Evolutionary conservation across 768 basidiomycete species (phyloP), one percentile per base, ranked within the genome.

Genomic region (Trametes punicea): DNA sequence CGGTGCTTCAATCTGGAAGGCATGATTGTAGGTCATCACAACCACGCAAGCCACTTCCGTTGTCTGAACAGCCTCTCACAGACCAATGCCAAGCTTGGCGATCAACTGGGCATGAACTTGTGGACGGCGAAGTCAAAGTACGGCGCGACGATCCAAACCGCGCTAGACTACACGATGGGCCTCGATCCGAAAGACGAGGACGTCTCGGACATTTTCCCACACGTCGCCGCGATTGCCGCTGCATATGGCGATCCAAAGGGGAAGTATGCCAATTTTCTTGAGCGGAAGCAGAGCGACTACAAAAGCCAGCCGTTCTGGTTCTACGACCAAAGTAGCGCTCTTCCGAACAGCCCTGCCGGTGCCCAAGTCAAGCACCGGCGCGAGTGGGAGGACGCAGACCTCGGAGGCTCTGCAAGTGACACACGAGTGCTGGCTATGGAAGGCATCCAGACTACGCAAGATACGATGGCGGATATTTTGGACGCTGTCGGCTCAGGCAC

Each of bases 1-100:
- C 75, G 82, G 6, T 75, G 73, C 46, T 84, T 82, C 71, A 83
- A 83, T 60, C 66, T 83, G 8, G 81, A 82, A 56, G 83, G 81
- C 0, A 67, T 83, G 70, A 78, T 81, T 57, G 80, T 79, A 57
- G 74, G 79, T 65, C 34, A 10, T 21, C 21, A 25, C 2, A 11
- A 11, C 21, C 26, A 36, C 8, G 4, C n/a, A 21, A 11, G 31
- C 6, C n/a, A 23, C 21, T 15, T 21, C 36, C 10, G n/a, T 20
- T 29, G 26, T 6, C 46, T 31, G 23, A 50, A 16, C 7, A 6
- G 6, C 6, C 20, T 52, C 21, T 6, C 42, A 0, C 46, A 83
- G 80, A 76, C 75, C 23, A 73, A 76, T 62, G 81, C 81, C 4
- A 81, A 82, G 63, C 62, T 84, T 8, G 81, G 74, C 1, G 81